Evolutionary conservation across 1,139 yeast genomes (phyloP).

Genomic region (Groenewaldozyma auringiensis): DNA sequence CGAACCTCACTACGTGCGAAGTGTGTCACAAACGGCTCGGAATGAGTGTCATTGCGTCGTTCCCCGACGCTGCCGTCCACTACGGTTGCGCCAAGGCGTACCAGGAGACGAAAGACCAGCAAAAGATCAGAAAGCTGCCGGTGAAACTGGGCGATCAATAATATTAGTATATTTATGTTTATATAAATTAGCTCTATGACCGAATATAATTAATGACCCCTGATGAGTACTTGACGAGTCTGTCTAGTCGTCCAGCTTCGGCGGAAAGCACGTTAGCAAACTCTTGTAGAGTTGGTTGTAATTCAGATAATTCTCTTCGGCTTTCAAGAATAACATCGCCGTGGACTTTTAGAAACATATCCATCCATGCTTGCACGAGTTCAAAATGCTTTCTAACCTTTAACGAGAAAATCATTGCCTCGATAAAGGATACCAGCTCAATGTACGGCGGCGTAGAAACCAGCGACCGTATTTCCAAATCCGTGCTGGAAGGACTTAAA

Average conservation of each 20-base stretch:
- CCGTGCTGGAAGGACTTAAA: constrained; percentile 72
- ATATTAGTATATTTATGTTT: constrained; percentile 5
- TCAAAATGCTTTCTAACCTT: constrained; percentile 56
- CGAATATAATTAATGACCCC: constrained; percentile 66
- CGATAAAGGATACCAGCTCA: constrained; percentile 60
- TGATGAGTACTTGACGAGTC: constrained; percentile 69
- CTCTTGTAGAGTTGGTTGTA: constrained; percentile 34
- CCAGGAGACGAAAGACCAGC: constrained; percentile 15
- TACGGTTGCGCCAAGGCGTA: constrained; percentile 50
- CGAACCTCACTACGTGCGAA: constrained; percentile 42
- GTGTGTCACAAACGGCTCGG: constrained; percentile 59
- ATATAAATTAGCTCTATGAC: constrained; percentile 17
- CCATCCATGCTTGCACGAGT: constrained; percentile 67
- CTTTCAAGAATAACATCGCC: constrained; percentile 61
- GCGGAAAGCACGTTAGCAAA: constrained; percentile 44
- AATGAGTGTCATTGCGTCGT: constrained; percentile 50
- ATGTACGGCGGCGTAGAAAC: constrained; percentile 51
- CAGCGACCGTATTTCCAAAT: constrained; percentile 78
- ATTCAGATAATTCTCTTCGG: constrained; percentile 8
- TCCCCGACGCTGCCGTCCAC: constrained; percentile 51
- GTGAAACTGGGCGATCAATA: constrained; percentile 8
- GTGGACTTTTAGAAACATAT: constrained; percentile 66
- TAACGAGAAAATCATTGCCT: constrained; percentile 57
- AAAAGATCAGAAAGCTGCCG: constrained; percentile 6
- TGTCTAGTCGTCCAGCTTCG: constrained; percentile 51